Conservation (phyloP, 2,329 filamentous ascomycete species). For the Calonectria montana region DNA sequence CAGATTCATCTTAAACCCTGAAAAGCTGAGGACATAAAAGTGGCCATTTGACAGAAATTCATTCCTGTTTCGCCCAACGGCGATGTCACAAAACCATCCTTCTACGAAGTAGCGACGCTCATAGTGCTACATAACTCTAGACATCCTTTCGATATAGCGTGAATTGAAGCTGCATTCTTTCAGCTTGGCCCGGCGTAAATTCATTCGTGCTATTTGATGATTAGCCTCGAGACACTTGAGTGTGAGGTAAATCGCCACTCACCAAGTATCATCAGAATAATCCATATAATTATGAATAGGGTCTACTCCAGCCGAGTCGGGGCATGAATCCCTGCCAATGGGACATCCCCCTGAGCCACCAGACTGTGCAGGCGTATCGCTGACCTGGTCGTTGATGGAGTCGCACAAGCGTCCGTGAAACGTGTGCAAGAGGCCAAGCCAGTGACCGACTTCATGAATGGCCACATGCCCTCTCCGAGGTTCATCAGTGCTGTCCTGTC, state of each 20-base stretch:
- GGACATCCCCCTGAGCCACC: constrained; percentile 10
- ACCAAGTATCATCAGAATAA: constrained; percentile 22
- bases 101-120: not conserved
- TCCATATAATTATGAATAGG: constrained; percentile 21
- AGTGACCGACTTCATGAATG: constrained; percentile 17
- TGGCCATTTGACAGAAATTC: not conserved
- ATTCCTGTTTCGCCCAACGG: not conserved
- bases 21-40: not conserved
- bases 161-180: constrained; percentile 22
- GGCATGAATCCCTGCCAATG: constrained; percentile 15
- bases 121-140: not conserved
- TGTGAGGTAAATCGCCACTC: not conserved
- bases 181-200: constrained; percentile 12
- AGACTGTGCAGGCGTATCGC: constrained; percentile 17
- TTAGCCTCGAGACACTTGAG: not conserved
- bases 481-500: constrained; percentile 11
- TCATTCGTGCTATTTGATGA: constrained; percentile 5
- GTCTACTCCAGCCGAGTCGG: constrained; percentile 13
- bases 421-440: constrained; percentile 18
- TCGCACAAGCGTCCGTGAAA: constrained; percentile 18
- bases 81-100: not conserved
- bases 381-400: constrained; percentile 18
- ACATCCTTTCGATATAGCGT: constrained; percentile 7
- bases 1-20: too few relatives aligned
- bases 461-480: constrained; percentile 18